Conservation (phyloP, 768 basidiomycete genomes). For the Xanthoconium purpureum region DNA sequence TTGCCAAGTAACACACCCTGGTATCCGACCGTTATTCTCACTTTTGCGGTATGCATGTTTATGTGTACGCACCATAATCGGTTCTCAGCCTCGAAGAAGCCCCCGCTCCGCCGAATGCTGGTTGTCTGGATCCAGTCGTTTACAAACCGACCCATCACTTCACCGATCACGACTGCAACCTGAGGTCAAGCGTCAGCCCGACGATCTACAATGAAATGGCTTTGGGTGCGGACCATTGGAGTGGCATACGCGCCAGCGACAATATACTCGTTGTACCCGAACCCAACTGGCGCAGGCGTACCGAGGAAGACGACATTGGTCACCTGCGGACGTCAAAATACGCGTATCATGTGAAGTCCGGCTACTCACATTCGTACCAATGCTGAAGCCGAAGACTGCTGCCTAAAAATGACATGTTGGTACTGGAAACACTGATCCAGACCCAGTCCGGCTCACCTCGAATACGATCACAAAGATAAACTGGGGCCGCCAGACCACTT, state of each 20-base stretch:
- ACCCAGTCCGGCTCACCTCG: constrained; percentile 28
- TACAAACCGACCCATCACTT: constrained; percentile 47
- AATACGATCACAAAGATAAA: constrained; percentile 39
- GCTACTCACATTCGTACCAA: constrained; percentile 42
- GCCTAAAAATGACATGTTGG: constrained; percentile 23
- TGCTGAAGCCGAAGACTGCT: constrained; percentile 46
- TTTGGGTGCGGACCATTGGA: constrained; percentile 36
- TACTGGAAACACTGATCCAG: not conserved
- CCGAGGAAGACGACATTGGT: constrained; percentile 57
- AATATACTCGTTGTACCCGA: constrained; percentile 40
- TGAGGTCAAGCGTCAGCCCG: constrained; percentile 10
- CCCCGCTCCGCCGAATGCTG: constrained; percentile 43
- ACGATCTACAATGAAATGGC: not conserved
- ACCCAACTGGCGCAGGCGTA: constrained; percentile 44
- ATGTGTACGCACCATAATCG: constrained; percentile 36
- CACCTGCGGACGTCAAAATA: constrained; percentile 32
- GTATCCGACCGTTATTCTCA: not conserved
- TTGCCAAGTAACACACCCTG: constrained; percentile 39
- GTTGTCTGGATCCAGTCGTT: constrained; percentile 49
- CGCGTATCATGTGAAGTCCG: not conserved
- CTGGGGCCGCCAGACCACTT: constrained; percentile 50
- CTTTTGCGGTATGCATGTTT: fast-evolving
- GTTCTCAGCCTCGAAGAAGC: constrained; percentile 54
- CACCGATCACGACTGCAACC: constrained; percentile 51
- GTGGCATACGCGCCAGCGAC: constrained; percentile 45